A percentile compares a stretch with the other conserved stretches of the same genome.
These are phyloP conservation scores for Paracoccidioides brasiliensis DNA, from an alignment of 2,329 filamentous ascomycete genomes.

Conservation along the genomic window DNA sequence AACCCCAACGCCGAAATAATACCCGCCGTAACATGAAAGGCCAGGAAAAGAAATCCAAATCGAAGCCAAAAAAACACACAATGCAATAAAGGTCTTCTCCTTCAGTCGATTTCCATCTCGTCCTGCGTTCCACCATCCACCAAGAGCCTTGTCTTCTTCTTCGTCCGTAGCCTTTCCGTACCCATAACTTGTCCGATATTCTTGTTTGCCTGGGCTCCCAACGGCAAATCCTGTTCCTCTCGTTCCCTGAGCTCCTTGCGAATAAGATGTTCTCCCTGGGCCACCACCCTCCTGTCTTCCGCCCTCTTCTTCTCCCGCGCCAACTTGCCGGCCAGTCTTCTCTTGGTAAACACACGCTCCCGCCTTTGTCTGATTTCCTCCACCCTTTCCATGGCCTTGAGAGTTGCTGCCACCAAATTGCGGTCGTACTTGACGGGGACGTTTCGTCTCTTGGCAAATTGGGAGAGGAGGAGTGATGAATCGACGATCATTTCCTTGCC, in stretches of 20 bases:
- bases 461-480: constrained; percentile 56
- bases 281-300: constrained; percentile 73
- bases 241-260: constrained; percentile 52
- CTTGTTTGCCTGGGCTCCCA: constrained; percentile 28
- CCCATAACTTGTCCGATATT: constrained; percentile 26
- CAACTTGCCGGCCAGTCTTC: constrained; percentile 74
- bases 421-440: constrained; percentile 92
- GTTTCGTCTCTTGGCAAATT: constrained; percentile 87
- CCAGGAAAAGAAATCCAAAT: neutral
- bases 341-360: constrained; percentile 88
- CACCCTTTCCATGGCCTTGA: constrained; percentile 85
- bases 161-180: constrained; percentile 29
- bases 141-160: constrained; percentile 32
- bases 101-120: constrained; percentile 37
- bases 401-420: constrained; percentile 72
- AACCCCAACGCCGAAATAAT: constrained; percentile 1
- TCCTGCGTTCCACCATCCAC: constrained; percentile 34
- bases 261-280: constrained; percentile 83
- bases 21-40: constrained; percentile 2
- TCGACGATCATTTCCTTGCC: constrained; percentile 90
- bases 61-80: neutral
- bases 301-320: constrained; percentile 62
- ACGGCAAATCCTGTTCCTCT: constrained; percentile 33
- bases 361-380: constrained; percentile 69
- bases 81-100: neutral